Percentiles rank a stretch among this genome's conserved stretches.
These are phyloP conservation scores for Hypoxylon fuscum DNA, from an alignment of 495 filamentous ascomycete genomes.

Conservation along the genomic window DNA sequence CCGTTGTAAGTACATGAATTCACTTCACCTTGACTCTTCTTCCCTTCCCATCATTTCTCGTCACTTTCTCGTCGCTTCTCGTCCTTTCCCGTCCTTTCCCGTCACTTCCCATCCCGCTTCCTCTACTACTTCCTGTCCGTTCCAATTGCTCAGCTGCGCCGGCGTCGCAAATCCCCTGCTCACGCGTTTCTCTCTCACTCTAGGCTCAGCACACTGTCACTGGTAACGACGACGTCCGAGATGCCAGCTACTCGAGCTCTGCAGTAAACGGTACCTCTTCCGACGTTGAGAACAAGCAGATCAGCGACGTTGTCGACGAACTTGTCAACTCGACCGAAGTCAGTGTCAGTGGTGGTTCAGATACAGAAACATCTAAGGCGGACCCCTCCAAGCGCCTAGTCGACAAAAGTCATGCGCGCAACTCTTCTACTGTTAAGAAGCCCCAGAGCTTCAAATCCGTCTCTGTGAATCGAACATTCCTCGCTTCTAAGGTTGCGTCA, in stretches of 20 bases:
- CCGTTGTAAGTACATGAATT: conserved; percentile 55
- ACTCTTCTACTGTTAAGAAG: conserved; percentile 78
- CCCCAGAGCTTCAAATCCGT: conserved; percentile 91
- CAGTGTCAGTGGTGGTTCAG: conserved; percentile 71
- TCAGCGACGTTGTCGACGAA: conserved; percentile 61
- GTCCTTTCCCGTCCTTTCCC: not conserved
- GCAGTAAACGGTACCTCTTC: conserved; percentile 57
- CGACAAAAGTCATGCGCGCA: conserved; percentile 70
- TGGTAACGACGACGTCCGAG: conserved; percentile 47
- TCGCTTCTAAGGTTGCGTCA: conserved; percentile 64
- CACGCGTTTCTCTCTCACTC: conserved; percentile 17
- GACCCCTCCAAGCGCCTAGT: conserved; percentile 59
- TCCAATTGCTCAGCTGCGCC: conserved; percentile 11
- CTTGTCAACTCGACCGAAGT: conserved; percentile 62
- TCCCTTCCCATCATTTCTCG: not conserved
- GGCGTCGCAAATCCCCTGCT: conserved; percentile 25
- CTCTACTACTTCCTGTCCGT: conserved; percentile 1
- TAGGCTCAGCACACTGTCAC: conserved; percentile 39
- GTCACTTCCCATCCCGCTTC: not conserved
- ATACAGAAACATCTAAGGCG: conserved; percentile 69
- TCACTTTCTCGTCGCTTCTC: not conserved
- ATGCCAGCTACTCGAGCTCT: conserved; percentile 53
- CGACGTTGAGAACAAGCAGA: conserved; percentile 60
- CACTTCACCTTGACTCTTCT: not conserved
- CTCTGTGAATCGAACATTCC: conserved; percentile 89